These are phyloP conservation scores for Teunomyces panamensis DNA, from an alignment of 805 yeast genomes.

Conservation along the genomic window DNA sequence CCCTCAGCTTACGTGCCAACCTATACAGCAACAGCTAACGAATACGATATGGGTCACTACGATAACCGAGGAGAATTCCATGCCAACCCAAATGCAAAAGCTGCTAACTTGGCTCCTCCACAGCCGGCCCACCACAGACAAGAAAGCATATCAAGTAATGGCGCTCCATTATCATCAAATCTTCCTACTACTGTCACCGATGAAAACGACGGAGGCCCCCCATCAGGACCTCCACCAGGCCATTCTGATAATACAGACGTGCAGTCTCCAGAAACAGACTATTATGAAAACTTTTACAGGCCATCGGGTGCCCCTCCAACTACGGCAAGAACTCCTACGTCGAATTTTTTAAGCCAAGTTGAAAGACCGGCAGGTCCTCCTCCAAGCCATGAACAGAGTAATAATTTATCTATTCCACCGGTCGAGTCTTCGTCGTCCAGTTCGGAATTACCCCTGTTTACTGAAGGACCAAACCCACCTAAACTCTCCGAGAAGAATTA, in stretches of 20 bases:
- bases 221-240: slow-evolving; percentile 4
- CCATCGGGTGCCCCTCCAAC: slow-evolving; percentile 6
- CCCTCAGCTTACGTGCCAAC: slow-evolving; percentile 57
- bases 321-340: slow-evolving; percentile 3
- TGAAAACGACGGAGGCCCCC: slow-evolving; percentile 3
- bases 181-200: slow-evolving; percentile 7
- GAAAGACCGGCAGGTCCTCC: slow-evolving; percentile 5
- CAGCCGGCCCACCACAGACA: slow-evolving; percentile 22
- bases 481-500: slow-evolving; percentile 1
- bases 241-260: background rate
- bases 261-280: slow-evolving; percentile 4
- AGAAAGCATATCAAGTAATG: slow-evolving; percentile 11
- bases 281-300: slow-evolving; percentile 2
- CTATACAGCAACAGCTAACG: slow-evolving; percentile 64
- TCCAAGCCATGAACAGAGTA: background rate
- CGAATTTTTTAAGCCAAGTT: slow-evolving; percentile 4
- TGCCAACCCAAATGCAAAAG: slow-evolving; percentile 30
- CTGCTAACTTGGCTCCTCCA: slow-evolving; percentile 14
- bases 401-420: background rate
- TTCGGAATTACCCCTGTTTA: slow-evolving; percentile 12
- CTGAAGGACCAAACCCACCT: slow-evolving; percentile 12
- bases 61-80: slow-evolving; percentile 55
- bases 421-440: slow-evolving; percentile 9
- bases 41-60: slow-evolving; percentile 75
- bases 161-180: slow-evolving; percentile 13